A percentile compares a stretch with the other conserved stretches of the same genome.
These are phyloP conservation scores for Przewalskia tangutica DNA, from an alignment of 257 asterid genomes.

Conservation along the genomic window DNA sequence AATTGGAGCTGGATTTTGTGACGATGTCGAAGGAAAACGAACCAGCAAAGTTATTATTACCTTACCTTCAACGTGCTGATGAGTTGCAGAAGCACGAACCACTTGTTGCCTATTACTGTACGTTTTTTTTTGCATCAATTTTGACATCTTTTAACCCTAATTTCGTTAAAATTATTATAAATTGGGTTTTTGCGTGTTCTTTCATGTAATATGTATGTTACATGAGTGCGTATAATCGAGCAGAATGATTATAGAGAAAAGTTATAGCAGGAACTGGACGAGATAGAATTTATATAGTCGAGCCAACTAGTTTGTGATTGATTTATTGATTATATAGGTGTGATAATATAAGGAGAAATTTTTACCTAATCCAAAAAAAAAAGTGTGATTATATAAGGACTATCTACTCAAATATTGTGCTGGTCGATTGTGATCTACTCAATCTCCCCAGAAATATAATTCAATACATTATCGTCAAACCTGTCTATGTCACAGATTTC, in stretches of 20 bases:
- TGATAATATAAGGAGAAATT: too few relatives aligned
- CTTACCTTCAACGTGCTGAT: conserved; percentile 37
- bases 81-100: conserved; percentile 39
- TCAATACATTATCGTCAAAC: too few relatives aligned
- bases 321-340: not conserved
- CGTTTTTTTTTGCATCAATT: not conserved
- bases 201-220: too few relatives aligned
- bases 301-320: not conserved
- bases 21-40: conserved; percentile 27
- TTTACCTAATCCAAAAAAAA: too few relatives aligned
- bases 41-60: conserved; percentile 31
- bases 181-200: not conserved
- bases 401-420: not conserved
- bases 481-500: too few relatives aligned
- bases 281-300: not conserved
- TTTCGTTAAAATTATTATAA: not conserved
- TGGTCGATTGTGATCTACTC: conserved; percentile 52
- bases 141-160: not conserved
- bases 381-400: too few relatives aligned
- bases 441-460: too few relatives aligned
- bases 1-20: not conserved
- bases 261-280: not conserved
- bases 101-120: conserved; percentile 38
- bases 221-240: not conserved
- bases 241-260: not conserved